phyloP scores from a whole-genome alignment of 164 flowering plant species.

The Brasenia schreberi region DNA sequence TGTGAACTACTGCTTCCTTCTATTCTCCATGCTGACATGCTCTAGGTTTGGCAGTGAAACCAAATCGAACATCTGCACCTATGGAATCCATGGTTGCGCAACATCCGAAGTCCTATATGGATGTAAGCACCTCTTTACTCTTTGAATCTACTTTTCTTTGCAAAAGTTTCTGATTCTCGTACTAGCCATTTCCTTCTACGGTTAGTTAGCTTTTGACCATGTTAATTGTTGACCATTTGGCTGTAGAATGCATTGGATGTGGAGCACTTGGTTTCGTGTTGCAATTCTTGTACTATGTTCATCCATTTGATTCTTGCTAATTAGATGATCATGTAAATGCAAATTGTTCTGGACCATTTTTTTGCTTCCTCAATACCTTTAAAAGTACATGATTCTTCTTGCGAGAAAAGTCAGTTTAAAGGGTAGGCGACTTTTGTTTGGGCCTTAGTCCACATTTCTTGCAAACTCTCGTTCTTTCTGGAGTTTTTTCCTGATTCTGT shows the following conservation, averaged over 20 bases:
- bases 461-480: too few relatives aligned
- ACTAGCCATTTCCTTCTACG: not conserved
- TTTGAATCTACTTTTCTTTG: not conserved
- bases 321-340: too few relatives aligned
- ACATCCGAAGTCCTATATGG: conserved; percentile 81
- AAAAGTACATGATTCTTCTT: too few relatives aligned
- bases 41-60: conserved; percentile 38
- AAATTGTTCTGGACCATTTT: too few relatives aligned
- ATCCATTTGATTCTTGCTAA: too few relatives aligned
- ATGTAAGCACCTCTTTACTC: conserved; percentile 26
- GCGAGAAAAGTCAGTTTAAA: too few relatives aligned
- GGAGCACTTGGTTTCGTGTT: not conserved
- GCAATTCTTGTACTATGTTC: too few relatives aligned
- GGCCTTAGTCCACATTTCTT: too few relatives aligned
- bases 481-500: too few relatives aligned
- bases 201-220: not conserved
- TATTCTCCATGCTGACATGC: not conserved
- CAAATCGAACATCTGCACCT: conserved; percentile 52
- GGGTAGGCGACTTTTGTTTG: too few relatives aligned
- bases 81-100: conserved; percentile 44
- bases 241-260: not conserved
- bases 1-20: not conserved
- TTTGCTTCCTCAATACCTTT: too few relatives aligned
- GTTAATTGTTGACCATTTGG: not conserved
- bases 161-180: not conserved